Evolutionary conservation across 805 yeast genomes (phyloP).

Genomic region (Metschnikowia noctiluminum): DNA sequence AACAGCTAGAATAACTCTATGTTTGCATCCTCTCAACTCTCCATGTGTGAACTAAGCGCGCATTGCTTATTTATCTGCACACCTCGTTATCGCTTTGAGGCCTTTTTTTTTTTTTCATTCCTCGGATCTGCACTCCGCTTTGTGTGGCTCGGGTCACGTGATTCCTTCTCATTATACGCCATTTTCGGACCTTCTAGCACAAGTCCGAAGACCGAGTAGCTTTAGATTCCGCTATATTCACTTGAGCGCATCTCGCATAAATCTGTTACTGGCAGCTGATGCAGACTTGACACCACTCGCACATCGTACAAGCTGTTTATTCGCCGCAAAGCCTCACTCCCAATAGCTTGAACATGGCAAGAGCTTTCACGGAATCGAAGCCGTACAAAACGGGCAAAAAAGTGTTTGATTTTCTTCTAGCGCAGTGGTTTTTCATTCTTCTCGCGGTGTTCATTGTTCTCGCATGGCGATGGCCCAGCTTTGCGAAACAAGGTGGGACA

Average conservation of each 20-base stretch:
- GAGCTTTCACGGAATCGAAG: not conserved
- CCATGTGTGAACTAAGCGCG: not conserved
- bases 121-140: not conserved
- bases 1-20: not conserved
- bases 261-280: no score
- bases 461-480: slow-evolving; percentile 75
- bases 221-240: no score
- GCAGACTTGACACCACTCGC: no score
- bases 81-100: not conserved
- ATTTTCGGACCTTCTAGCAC: no score
- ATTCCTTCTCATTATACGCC: not conserved
- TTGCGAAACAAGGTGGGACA: slow-evolving; percentile 80
- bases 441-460: slow-evolving; percentile 71
- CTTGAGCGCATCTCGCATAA: no score
- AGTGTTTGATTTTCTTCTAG: slow-evolving; percentile 27
- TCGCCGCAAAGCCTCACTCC: no score
- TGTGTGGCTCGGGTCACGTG: slow-evolving; percentile 2
- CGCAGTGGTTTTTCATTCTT: slow-evolving; percentile 74
- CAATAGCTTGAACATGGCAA: not conserved
- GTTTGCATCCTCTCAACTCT: not conserved
- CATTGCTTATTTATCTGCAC: not conserved
- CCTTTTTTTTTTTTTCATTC: no score
- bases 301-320: no score
- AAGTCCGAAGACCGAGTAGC: no score
- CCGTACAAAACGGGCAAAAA: slow-evolving; percentile 7